Evolutionary conservation across 1,284 basidiomycete species (phyloP).

Genomic region (Entoloma clypeatum): DNA sequence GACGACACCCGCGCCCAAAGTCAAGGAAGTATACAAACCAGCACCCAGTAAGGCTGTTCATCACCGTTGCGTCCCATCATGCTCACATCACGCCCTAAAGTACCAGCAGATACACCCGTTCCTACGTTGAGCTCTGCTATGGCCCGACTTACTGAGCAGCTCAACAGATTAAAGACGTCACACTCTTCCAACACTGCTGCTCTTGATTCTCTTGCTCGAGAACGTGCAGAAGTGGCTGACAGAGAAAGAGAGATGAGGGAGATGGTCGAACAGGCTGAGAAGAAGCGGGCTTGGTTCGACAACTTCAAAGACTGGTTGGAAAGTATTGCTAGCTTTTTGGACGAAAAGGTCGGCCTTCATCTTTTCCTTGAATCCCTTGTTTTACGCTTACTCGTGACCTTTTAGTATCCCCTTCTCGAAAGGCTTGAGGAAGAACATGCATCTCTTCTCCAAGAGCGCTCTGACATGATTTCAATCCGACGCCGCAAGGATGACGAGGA

Average conservation of each 20-base stretch:
- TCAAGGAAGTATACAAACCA: slow-evolving; percentile 65
- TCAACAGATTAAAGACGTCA: slow-evolving; percentile 68
- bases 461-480: slow-evolving; percentile 64
- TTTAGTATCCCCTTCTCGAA: slow-evolving; percentile 79
- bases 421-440: slow-evolving; percentile 80
- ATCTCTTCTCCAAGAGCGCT: slow-evolving; percentile 72
- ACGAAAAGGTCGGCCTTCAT: slow-evolving; percentile 71
- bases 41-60: slow-evolving; percentile 59
- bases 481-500: slow-evolving; percentile 75
- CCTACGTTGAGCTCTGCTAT: slow-evolving; percentile 57
- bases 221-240: slow-evolving; percentile 66
- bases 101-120: slow-evolving; percentile 55
- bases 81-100: slow-evolving; percentile 38
- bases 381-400: slow-evolving; percentile 6
- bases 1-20: slow-evolving; percentile 25
- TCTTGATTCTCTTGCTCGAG: slow-evolving; percentile 59
- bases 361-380: slow-evolving; percentile 1
- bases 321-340: slow-evolving; percentile 82
- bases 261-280: slow-evolving; percentile 77
- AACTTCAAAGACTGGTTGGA: slow-evolving; percentile 87
- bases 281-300: slow-evolving; percentile 83
- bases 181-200: slow-evolving; percentile 64
- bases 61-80: not conserved
- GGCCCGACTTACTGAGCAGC: slow-evolving; percentile 55
- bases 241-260: slow-evolving; percentile 79